phyloP scores from a whole-genome alignment of 306 rosid species.

The Quercus alba region DNA sequence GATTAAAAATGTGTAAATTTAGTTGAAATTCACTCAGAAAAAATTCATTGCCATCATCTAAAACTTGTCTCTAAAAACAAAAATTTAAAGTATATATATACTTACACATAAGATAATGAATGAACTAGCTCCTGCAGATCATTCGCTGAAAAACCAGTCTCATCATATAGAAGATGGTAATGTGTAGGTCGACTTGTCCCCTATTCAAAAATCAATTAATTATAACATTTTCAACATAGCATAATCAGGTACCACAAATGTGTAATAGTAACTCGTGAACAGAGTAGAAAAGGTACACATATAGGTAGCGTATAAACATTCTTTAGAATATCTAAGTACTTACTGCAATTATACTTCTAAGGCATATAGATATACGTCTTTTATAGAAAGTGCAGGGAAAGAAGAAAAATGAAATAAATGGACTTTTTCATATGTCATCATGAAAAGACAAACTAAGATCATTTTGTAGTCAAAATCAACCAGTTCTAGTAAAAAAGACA shows the following conservation, averaged over 20 bases:
- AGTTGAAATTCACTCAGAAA: not conserved
- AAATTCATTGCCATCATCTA: not conserved
- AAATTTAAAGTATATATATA: not conserved
- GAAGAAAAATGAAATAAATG: too few species aligned
- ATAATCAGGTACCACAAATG: not conserved
- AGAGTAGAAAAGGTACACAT: not conserved
- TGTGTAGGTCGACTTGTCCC: constrained; percentile 46
- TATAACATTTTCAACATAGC: not conserved
- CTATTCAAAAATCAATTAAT: not conserved
- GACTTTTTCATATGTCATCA: too few species aligned
- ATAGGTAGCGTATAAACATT: not conserved
- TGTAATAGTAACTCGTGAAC: not conserved
- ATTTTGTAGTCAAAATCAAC: too few species aligned
- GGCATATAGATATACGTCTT: too few species aligned
- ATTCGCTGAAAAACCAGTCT: constrained; percentile 36
- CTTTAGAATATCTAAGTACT: not conserved
- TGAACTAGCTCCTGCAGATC: constrained; percentile 39
- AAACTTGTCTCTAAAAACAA: not conserved
- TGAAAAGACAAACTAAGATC: too few species aligned
- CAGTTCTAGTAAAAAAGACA: not conserved
- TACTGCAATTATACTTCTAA: not conserved
- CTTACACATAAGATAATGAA: constrained; percentile 37
- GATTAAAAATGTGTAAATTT: too few species aligned
- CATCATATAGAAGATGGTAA: constrained; percentile 35
- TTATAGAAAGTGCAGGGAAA: too few species aligned